These are phyloP conservation scores for Cetraspora pellucida DNA, from an alignment of 192 early-diverging fungal genomes.

Conservation along the genomic window DNA sequence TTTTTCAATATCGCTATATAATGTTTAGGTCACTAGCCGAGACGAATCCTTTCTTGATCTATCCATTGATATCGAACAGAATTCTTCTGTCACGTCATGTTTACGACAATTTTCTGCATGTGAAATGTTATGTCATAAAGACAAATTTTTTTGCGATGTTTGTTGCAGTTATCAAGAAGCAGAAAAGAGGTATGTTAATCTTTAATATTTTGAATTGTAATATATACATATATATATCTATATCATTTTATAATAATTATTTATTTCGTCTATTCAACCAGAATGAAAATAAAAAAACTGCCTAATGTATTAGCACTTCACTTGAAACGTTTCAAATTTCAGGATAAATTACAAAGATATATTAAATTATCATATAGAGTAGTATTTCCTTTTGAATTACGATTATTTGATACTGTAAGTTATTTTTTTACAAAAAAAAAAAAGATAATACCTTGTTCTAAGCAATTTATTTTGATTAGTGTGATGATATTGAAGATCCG, in stretches of 20 bases:
- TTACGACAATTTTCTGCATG: conserved; percentile 94
- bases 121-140: conserved; percentile 92
- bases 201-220: not conserved
- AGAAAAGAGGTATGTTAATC: conserved; percentile 66
- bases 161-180: conserved; percentile 97
- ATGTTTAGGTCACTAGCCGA: conserved; percentile 73
- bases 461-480: conserved; percentile 36
- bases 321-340: conserved; percentile 97
- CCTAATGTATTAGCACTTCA: conserved; percentile 96
- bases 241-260: not conserved
- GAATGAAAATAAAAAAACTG: conserved; percentile 93
- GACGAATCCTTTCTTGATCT: conserved; percentile 96
- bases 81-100: conserved; percentile 92
- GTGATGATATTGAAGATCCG: conserved; percentile 83
- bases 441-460: not conserved
- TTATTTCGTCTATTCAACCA: conserved; percentile 31
- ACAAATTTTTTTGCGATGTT: conserved; percentile 98
- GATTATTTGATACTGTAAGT: conserved; percentile 92
- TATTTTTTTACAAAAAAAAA: not conserved
- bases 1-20: conserved; percentile 11
- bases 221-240: no score
- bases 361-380: conserved; percentile 96
- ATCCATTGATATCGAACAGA: conserved; percentile 94
- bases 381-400: conserved; percentile 90
- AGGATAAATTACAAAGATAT: conserved; percentile 86